Evolutionary conservation across 495 filamentous ascomycete species (phyloP).

Genomic region (Stereocaulon alpinum): DNA sequence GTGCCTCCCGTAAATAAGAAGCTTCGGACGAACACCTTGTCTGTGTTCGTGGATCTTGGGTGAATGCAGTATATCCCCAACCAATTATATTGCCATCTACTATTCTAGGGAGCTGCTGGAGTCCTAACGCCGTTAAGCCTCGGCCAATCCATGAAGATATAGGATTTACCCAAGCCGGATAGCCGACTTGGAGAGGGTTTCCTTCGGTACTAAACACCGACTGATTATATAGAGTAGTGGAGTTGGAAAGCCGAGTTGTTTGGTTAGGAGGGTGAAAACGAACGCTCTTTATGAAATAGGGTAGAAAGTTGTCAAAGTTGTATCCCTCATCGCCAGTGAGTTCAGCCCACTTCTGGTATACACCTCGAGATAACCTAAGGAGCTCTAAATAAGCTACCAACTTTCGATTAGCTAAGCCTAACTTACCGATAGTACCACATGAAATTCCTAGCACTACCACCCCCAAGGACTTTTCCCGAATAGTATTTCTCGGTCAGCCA

Average conservation of each 20-base stretch:
- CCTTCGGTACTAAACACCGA: not conserved
- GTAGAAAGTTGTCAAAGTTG: not conserved
- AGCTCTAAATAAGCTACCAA: not conserved
- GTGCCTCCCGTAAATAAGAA: slow-evolving; percentile 24
- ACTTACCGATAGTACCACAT: slow-evolving; percentile 20
- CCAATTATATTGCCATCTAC: slow-evolving; percentile 29
- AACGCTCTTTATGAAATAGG: not conserved
- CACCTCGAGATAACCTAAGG: not conserved
- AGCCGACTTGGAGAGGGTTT: not conserved
- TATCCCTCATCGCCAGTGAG: not conserved
- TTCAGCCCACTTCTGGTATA: not conserved
- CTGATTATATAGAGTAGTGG: not conserved
- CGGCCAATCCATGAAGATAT: not conserved
- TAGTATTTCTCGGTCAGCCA: not conserved
- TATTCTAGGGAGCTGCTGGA: not conserved
- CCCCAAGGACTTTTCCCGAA: slow-evolving; percentile 21
- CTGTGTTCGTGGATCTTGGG: slow-evolving; percentile 19
- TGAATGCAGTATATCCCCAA: not conserved
- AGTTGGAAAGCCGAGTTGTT: not conserved
- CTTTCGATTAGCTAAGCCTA: not conserved
- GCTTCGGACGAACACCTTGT: slow-evolving; percentile 20
- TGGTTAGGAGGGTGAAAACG: not conserved
- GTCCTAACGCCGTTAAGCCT: not conserved
- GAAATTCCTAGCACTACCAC: slow-evolving; percentile 16
- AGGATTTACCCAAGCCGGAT: not conserved